These are phyloP conservation scores for Gentiana straminea DNA, from an alignment of 257 asterid genomes.

Conservation along the genomic window DNA sequence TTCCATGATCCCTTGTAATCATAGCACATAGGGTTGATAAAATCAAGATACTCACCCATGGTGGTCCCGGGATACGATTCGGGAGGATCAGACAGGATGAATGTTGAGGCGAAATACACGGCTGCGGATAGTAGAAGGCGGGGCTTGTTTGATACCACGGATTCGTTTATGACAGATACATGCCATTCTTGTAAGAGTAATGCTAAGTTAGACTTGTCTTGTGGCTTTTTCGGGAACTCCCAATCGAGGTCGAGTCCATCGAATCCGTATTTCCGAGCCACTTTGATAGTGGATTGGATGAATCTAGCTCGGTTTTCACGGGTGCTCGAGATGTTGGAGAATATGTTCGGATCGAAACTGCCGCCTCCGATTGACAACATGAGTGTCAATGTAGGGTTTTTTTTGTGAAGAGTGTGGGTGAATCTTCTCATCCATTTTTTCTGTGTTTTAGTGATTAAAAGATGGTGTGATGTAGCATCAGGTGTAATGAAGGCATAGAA, in stretches of 20 bases:
- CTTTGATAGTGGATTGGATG: slow-evolving; percentile 37
- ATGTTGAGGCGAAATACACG: slow-evolving; percentile 32
- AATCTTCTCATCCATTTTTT: slow-evolving; percentile 26
- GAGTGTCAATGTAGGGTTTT: slow-evolving; percentile 14
- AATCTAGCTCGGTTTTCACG: slow-evolving; percentile 31
- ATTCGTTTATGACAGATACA: slow-evolving; percentile 2
- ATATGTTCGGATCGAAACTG: slow-evolving; percentile 12
- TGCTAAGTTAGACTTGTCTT: slow-evolving; percentile 40
- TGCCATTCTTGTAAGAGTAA: slow-evolving; percentile 21
- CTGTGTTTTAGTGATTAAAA: slow-evolving; percentile 24
- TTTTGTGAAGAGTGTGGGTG: slow-evolving; percentile 28
- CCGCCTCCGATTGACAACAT: slow-evolving; percentile 55
- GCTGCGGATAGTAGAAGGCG: slow-evolving; percentile 37
- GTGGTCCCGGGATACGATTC: slow-evolving; percentile 22
- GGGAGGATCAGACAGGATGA: slow-evolving; percentile 12
- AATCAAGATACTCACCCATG: slow-evolving; percentile 24
- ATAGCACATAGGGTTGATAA: slow-evolving; percentile 36
- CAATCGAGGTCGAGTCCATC: slow-evolving; percentile 64
- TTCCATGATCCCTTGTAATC: slow-evolving; percentile 50
- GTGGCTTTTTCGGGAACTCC: slow-evolving; percentile 32
- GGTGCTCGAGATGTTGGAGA: slow-evolving; percentile 9
- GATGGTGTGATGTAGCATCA: slow-evolving; percentile 30
- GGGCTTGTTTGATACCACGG: slow-evolving; percentile 18
- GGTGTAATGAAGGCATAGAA: slow-evolving; percentile 37
- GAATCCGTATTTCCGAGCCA: slow-evolving; percentile 31